These are phyloP conservation scores for Erodium moschatum DNA, from an alignment of 441 rosid species.

Conservation along the genomic window DNA sequence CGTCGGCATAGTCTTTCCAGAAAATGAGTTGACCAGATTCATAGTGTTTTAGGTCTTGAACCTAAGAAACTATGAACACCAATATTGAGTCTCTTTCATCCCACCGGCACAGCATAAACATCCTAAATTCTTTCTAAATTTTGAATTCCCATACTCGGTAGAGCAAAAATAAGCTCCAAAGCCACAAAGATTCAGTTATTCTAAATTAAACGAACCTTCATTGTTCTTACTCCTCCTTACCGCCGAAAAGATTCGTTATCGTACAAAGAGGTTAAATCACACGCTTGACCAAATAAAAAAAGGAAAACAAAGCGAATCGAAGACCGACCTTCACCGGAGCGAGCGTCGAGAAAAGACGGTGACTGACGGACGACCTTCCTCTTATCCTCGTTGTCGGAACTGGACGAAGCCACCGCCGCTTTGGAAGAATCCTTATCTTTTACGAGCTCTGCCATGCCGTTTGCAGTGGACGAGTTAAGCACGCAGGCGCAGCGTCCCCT, in stretches of 20 bases:
- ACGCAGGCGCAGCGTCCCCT: conserved; percentile 30
- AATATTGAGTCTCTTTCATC: background rate
- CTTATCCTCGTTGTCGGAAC: conserved; percentile 20
- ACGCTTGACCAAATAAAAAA: background rate
- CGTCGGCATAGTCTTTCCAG: background rate
- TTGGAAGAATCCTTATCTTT: conserved; percentile 42
- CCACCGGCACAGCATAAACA: background rate
- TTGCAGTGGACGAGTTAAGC: conserved; percentile 25
- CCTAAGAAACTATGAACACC: background rate
- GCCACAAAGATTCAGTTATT: background rate
- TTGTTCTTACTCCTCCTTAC: background rate
- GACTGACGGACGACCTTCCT: conserved; percentile 31
- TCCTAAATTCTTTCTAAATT: background rate
- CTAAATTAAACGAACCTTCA: conserved; percentile 3
- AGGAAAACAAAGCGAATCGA: conserved; percentile 1
- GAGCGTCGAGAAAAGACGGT: conserved; percentile 62
- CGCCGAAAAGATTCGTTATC: background rate
- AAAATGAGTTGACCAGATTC: background rate
- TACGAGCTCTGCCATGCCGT: conserved; percentile 58
- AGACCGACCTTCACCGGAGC: conserved; percentile 54
- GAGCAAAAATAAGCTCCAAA: background rate
- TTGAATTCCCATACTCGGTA: background rate
- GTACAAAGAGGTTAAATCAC: background rate
- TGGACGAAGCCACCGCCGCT: conserved; percentile 23
- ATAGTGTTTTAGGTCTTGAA: background rate